Percentiles rank a stretch among this genome's conserved stretches.
These are phyloP conservation scores for Xylaria grammica DNA, from an alignment of 495 filamentous ascomycete species.

Conservation along the genomic window DNA sequence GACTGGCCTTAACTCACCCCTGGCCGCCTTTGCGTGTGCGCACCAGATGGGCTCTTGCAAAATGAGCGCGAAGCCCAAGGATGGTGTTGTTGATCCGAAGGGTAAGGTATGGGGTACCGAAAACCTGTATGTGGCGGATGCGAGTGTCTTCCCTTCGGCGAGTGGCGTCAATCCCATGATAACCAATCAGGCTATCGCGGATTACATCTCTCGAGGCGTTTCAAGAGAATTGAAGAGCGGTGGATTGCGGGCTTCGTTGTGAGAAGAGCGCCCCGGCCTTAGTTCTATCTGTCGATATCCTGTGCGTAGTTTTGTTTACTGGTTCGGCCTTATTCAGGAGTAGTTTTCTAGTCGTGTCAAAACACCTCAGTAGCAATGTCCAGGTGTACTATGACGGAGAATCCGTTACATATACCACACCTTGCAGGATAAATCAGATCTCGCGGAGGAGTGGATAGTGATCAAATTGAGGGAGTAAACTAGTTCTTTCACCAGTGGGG, in stretches of 20 bases:
- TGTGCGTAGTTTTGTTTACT: too few relatives aligned
- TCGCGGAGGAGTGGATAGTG: too few relatives aligned
- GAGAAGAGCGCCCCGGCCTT: not conserved
- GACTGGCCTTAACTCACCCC: conserved; percentile 56
- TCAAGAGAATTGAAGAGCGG: conserved; percentile 43
- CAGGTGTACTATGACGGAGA: too few relatives aligned
- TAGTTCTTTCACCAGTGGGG: too few relatives aligned
- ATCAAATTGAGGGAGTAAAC: too few relatives aligned
- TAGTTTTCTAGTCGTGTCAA: too few relatives aligned
- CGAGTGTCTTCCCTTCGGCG: conserved; percentile 87
- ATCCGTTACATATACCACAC: too few relatives aligned
- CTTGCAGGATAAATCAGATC: too few relatives aligned
- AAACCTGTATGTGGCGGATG: conserved; percentile 80
- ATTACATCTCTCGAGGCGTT: conserved; percentile 63
- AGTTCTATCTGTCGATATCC: too few relatives aligned
- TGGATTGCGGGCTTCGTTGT: conserved; percentile 12
- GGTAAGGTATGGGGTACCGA: conserved; percentile 79
- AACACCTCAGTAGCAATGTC: too few relatives aligned
- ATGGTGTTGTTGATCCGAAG: conserved; percentile 74
- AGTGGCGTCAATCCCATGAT: conserved; percentile 96
- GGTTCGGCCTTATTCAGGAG: too few relatives aligned
- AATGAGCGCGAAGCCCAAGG: conserved; percentile 67
- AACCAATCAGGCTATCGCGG: conserved; percentile 83
- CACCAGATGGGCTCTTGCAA: conserved; percentile 94
- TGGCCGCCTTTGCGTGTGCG: conserved; percentile 57